Evolutionary conservation across 179 eudicot genomes (phyloP).

Genomic region (Carnegiea gigantea): DNA sequence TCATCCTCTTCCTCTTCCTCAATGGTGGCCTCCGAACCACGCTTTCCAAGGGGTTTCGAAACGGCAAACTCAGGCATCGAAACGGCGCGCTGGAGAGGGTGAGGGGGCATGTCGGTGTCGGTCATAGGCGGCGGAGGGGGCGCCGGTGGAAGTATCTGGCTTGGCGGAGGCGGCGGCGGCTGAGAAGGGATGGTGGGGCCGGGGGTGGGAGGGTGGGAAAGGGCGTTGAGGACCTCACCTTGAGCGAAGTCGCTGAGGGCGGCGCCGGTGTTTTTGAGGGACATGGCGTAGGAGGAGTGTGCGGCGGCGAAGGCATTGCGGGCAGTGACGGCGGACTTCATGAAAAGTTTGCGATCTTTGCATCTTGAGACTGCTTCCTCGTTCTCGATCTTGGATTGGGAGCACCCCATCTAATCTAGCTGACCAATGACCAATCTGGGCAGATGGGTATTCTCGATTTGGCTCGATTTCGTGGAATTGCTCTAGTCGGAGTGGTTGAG

Average conservation of each 20-base stretch:
- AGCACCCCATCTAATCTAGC: slow-evolving; percentile 58
- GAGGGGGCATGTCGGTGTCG: slow-evolving; percentile 26
- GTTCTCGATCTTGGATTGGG: slow-evolving; percentile 88
- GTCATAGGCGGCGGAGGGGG: slow-evolving; percentile 57
- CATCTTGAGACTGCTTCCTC: slow-evolving; percentile 75
- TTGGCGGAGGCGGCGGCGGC: slow-evolving; percentile 52
- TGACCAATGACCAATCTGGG: neutral
- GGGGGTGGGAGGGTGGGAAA: slow-evolving; percentile 29
- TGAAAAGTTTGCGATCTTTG: slow-evolving; percentile 61
- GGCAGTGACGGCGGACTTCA: slow-evolving; percentile 58
- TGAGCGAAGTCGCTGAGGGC: slow-evolving; percentile 71
- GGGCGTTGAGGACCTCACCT: slow-evolving; percentile 48
- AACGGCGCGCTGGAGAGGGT: slow-evolving; percentile 57
- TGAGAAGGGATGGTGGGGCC: slow-evolving; percentile 35
- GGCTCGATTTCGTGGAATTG: neutral
- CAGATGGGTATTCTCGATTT: neutral
- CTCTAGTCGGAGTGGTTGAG: neutral
- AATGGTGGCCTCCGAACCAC: slow-evolving; percentile 26
- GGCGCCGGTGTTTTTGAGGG: slow-evolving; percentile 80
- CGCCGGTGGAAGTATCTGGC: slow-evolving; percentile 1
- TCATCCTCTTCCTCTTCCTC: slow-evolving; percentile 49
- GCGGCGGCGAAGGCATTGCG: slow-evolving; percentile 88
- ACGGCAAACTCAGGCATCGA: slow-evolving; percentile 63
- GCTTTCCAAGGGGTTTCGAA: slow-evolving; percentile 30
- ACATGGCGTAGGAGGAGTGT: slow-evolving; percentile 55